Evolutionary conservation across 2,329 filamentous ascomycete species (phyloP), one percentile per base, ranked within the genome.

Genomic region (Aspergillus neoniger): DNA sequence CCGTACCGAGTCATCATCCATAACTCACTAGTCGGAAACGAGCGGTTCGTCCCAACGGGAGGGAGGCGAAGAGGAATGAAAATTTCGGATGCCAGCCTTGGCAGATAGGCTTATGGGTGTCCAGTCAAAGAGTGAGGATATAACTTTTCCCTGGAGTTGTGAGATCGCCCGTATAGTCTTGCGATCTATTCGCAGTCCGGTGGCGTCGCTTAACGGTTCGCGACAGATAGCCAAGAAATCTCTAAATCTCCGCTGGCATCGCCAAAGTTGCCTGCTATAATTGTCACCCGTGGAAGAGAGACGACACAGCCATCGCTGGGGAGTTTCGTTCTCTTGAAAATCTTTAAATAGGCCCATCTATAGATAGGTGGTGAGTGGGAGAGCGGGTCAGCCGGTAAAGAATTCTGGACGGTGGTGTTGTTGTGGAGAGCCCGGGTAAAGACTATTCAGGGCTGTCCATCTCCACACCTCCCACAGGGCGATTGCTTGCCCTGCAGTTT

Each of bases 301-400:
- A 15, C 9, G 2, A 17, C 51, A 54, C 36, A 41, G 51, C 51
- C 52, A 41, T 23, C 17, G 19, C 4, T 12, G 14, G 6, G 30
- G 14, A 23, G 32, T n/a, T 25, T n/a, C 23, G 41, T 44, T 19
- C 10, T 19, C 30, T 39, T 39, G 19, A 15, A 30, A 25, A 28
- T 49, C 52, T 55, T 32, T 44, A 44, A 55, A 44, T 44, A 55
- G 52, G 32, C 2, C 39, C 15, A 10, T 43, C 52, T 55, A 44
- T 32, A n/a, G 9, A 55, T 55, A 44, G 52, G 9, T 54, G 23
- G 17, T 43, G 52, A 21, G 9, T 28, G 51, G 39, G 32, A 53
- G 17, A 43, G 38, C 39, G 52, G 52, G 52, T 55, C 52, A 28
- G 38, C 38, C 52, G 52, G 52, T 15, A 44, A 55, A 55, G 52